A percentile compares a stretch with the other conserved stretches of the same genome.
These are phyloP conservation scores for Xylariales sp. DNA, from an alignment of 2,329 filamentous ascomycete genomes.

Conservation along the genomic window DNA sequence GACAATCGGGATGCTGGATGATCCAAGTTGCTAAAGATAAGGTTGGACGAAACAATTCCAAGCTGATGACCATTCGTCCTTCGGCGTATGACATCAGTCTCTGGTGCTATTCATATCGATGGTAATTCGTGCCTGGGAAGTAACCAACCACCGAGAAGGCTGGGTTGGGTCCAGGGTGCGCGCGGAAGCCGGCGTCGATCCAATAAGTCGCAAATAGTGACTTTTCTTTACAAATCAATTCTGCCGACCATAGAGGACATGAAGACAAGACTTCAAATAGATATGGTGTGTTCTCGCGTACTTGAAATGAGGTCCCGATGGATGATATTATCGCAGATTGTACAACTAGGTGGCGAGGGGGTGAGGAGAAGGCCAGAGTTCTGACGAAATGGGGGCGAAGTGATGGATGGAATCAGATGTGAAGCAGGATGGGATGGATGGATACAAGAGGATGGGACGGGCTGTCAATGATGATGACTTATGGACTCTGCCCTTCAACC, in stretches of 20 bases:
- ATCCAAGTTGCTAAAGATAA: too few relatives aligned
- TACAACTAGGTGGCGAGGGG: background rate
- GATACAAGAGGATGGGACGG: slow-evolving; percentile 2
- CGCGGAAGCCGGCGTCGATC: slow-evolving; percentile 23
- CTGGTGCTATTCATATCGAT: background rate
- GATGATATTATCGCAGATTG: too few relatives aligned
- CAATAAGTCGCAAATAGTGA: slow-evolving; percentile 15
- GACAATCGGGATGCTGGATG: too few relatives aligned
- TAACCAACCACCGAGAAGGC: slow-evolving; percentile 24
- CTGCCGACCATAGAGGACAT: too few relatives aligned
- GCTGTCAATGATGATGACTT: slow-evolving; percentile 10
- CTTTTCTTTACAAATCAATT: too few relatives aligned
- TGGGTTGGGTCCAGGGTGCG: too few relatives aligned
- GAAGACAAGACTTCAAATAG: too few relatives aligned
- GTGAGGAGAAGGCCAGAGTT: background rate
- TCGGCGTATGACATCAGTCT: slow-evolving; percentile 4
- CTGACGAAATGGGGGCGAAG: background rate
- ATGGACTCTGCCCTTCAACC: background rate
- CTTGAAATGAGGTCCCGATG: too few relatives aligned
- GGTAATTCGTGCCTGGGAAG: slow-evolving; percentile 7
- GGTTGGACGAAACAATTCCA: background rate
- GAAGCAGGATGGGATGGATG: background rate
- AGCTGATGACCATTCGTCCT: too few relatives aligned
- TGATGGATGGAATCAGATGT: too few relatives aligned
- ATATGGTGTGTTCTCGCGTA: too few relatives aligned